Percentiles rank a stretch among this genome's conserved stretches.
Evolutionary conservation across 352 stramenopile species (phyloP).

Genomic region (Pythium plurisporium): DNA sequence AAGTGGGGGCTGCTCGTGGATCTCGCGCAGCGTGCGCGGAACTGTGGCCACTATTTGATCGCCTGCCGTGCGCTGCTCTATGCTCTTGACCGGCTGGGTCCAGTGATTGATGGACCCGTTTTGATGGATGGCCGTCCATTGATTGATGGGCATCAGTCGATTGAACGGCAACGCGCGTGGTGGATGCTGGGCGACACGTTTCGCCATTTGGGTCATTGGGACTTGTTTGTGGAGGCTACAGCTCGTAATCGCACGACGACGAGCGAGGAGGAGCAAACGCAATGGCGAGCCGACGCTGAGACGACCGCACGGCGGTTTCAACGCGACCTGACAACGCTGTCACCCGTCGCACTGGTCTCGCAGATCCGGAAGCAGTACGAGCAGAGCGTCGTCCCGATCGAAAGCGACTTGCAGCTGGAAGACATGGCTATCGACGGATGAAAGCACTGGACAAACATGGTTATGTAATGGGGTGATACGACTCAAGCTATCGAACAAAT

Average conservation of each 20-base stretch:
- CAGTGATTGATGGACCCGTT: too few species aligned
- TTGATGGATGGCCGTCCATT: too few species aligned
- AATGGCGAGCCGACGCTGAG: slow-evolving; percentile 24
- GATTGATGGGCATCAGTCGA: too few species aligned
- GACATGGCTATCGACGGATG: too few species aligned
- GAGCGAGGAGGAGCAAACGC: neutral
- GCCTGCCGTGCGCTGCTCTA: slow-evolving; percentile 39
- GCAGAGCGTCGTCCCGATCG: neutral
- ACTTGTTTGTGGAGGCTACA: slow-evolving; percentile 43
- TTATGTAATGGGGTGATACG: too few species aligned
- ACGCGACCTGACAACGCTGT: slow-evolving; percentile 21
- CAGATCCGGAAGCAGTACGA: slow-evolving; percentile 26
- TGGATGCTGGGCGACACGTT: slow-evolving; percentile 58
- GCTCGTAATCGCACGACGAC: slow-evolving; percentile 16
- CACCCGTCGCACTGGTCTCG: slow-evolving; percentile 21
- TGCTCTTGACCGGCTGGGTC: slow-evolving; percentile 29
- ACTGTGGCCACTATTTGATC: slow-evolving; percentile 55
- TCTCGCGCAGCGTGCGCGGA: slow-evolving; percentile 36
- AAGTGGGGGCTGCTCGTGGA: slow-evolving; percentile 57
- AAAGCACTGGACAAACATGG: too few species aligned
- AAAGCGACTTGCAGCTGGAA: slow-evolving; percentile 2
- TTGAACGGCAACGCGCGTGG: too few species aligned
- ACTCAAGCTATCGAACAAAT: too few species aligned
- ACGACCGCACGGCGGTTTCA: slow-evolving; percentile 23
- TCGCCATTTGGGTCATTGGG: slow-evolving; percentile 48